Evolutionary conservation across 352 stramenopile genomes (phyloP).

Genomic region (Phytophthora idaei): DNA sequence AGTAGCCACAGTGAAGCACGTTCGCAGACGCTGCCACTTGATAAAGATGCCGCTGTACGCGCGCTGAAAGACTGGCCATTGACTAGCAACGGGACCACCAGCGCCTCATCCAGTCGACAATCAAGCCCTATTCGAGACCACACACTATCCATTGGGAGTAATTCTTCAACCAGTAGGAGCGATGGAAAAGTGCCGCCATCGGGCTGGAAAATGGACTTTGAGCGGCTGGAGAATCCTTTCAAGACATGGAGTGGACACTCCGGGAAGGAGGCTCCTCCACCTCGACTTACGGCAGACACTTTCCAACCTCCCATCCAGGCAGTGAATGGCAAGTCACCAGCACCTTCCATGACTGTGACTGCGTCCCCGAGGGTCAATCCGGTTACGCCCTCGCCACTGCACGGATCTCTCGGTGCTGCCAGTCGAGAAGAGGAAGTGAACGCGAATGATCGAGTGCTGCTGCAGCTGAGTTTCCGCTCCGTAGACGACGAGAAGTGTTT

Average conservation of each 20-base stretch:
- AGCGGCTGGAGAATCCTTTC: constrained; percentile 72
- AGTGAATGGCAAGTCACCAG: constrained; percentile 35
- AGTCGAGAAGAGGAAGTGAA: constrained; percentile 42
- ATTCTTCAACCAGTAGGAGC: constrained; percentile 10
- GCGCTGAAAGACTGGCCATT: constrained; percentile 57
- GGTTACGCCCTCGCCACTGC: constrained; percentile 29
- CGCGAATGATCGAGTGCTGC: constrained; percentile 50
- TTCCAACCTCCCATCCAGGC: constrained; percentile 50
- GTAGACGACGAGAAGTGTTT: constrained; percentile 48
- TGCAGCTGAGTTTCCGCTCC: constrained; percentile 53
- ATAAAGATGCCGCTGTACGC: constrained; percentile 32
- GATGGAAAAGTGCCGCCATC: constrained; percentile 20
- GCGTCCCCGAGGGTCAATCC: constrained; percentile 23
- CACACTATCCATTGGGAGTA: constrained; percentile 11
- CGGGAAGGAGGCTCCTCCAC: constrained; percentile 46
- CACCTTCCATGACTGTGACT: constrained; percentile 35
- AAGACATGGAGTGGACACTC: constrained; percentile 71
- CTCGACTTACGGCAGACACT: constrained; percentile 53
- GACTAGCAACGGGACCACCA: constrained; percentile 25
- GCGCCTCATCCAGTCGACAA: constrained; percentile 33
- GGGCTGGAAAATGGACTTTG: constrained; percentile 73
- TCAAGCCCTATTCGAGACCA: constrained; percentile 35
- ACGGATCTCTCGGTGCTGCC: constrained; percentile 3
- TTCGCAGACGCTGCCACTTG: constrained; percentile 20
- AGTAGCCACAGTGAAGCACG: constrained; percentile 69